These are phyloP conservation scores for Tulasnella sp. DNA, from an alignment of 768 basidiomycete genomes.

Conservation along the genomic window DNA sequence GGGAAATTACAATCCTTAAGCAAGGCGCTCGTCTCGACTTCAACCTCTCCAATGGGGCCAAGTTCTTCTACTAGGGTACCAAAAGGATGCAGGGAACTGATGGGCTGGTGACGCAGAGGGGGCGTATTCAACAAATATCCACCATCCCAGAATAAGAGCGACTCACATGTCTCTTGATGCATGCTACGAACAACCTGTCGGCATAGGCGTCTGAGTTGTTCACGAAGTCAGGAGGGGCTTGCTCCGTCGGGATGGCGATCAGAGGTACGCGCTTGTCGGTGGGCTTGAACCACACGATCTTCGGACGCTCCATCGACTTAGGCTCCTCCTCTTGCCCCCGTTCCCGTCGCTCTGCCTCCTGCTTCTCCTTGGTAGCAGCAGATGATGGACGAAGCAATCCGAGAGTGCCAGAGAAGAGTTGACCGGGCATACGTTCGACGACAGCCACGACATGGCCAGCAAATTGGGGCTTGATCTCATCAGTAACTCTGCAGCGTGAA, in stretches of 20 bases:
- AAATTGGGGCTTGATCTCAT: constrained; percentile 96
- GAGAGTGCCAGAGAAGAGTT: constrained; percentile 94
- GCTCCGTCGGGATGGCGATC: constrained; percentile 97
- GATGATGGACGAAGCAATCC: constrained; percentile 92
- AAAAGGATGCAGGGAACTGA: constrained; percentile 96
- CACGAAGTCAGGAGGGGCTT: constrained; percentile 92
- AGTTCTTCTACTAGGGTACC: constrained; percentile 96
- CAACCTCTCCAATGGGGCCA: constrained; percentile 95
- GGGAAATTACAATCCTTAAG: constrained; percentile 99
- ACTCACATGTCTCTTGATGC: constrained; percentile 95
- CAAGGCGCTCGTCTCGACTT: constrained; percentile 94
- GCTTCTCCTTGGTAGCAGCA: constrained; percentile 96
- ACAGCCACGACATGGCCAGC: constrained; percentile 99
- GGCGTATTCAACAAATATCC: constrained; percentile 27
- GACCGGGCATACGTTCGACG: constrained; percentile 97
- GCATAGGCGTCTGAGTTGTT: constrained; percentile 87
- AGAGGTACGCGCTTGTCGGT: constrained; percentile 98
- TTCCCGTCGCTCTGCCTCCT: constrained; percentile 94
- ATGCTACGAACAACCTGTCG: constrained; percentile 89
- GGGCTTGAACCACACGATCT: constrained; percentile 99
- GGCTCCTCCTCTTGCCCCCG: constrained; percentile 86
- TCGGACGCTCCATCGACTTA: constrained; percentile 75
- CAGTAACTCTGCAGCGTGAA: constrained; percentile 58
- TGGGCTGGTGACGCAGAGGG: constrained; percentile 42
- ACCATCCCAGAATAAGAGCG: constrained; percentile 24